Conservation (phyloP, 2,329 filamentous ascomycete genomes). For the Chaetomium sp. region DNA sequence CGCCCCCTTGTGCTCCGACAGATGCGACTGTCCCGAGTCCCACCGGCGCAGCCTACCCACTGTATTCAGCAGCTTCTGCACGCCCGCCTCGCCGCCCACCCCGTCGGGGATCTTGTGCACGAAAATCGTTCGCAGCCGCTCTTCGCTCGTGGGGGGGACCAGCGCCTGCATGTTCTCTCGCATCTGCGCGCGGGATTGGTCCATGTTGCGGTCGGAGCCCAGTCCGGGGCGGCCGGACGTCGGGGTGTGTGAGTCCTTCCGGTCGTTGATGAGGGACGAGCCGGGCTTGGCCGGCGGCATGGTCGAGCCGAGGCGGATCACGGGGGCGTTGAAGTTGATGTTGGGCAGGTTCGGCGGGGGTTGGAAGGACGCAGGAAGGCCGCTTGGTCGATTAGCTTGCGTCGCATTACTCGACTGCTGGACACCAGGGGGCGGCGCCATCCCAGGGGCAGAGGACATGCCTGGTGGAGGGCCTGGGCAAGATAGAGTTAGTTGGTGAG, state of each 20-base stretch:
- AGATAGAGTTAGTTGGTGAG: not conserved
- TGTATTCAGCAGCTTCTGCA: slow-evolving; percentile 72
- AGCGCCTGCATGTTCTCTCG: slow-evolving; percentile 65
- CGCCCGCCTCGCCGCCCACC: slow-evolving; percentile 65
- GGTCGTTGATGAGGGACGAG: slow-evolving; percentile 33
- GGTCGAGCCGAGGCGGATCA: slow-evolving; percentile 80
- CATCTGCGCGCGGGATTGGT: slow-evolving; percentile 60
- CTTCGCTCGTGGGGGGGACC: slow-evolving; percentile 78
- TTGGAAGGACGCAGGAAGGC: slow-evolving; percentile 78
- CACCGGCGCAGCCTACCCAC: slow-evolving; percentile 77
- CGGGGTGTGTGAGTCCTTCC: slow-evolving; percentile 41
- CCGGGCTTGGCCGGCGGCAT: slow-evolving; percentile 56
- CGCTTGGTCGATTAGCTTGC: slow-evolving; percentile 73
- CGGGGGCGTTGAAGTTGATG: slow-evolving; percentile 96
- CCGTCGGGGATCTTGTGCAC: slow-evolving; percentile 79
- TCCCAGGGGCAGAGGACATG: slow-evolving; percentile 74
- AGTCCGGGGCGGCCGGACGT: slow-evolving; percentile 40
- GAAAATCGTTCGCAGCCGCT: slow-evolving; percentile 87
- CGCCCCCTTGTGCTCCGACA: slow-evolving; percentile 67
- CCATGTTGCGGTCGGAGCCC: slow-evolving; percentile 59
- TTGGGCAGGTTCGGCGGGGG: slow-evolving; percentile 87
- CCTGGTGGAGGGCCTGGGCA: slow-evolving; percentile 65
- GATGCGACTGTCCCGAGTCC: slow-evolving; percentile 62
- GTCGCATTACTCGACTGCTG: slow-evolving; percentile 61
- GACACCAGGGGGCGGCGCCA: slow-evolving; percentile 70